Percentiles rank a stretch among this genome's conserved stretches.
These are phyloP conservation scores for Amphibolis antarctica DNA, from an alignment of 106 monocot species.

Conservation along the genomic window DNA sequence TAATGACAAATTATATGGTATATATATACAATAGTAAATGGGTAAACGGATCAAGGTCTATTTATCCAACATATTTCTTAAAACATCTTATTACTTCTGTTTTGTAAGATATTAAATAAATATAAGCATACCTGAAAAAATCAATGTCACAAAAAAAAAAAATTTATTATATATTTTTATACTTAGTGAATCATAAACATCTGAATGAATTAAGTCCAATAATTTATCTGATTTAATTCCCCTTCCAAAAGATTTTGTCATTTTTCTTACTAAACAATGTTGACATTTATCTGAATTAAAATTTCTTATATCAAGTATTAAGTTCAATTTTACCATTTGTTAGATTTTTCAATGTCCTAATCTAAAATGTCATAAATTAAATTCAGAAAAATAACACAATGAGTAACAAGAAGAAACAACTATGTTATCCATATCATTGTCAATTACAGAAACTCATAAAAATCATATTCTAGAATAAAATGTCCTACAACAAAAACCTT, in stretches of 20 bases:
- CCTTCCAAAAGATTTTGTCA: conserved; percentile 2
- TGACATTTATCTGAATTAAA: not conserved
- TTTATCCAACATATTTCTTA: too few species aligned
- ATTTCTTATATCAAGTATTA: not conserved
- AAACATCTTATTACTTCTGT: not conserved
- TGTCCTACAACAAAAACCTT: not conserved
- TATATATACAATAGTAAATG: too few species aligned
- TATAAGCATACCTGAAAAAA: not conserved
- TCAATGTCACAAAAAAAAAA: not conserved
- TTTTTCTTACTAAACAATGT: conserved; percentile 3
- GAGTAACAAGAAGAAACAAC: not conserved
- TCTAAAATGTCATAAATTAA: conserved; percentile 3
- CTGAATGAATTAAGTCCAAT: conserved; percentile 1
- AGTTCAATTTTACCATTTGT: conserved; percentile 4
- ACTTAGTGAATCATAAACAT: not conserved
- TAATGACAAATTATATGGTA: too few species aligned
- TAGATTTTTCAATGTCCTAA: not conserved
- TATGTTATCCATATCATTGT: not conserved
- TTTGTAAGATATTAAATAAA: conserved; percentile 1
- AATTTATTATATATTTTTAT: not conserved
- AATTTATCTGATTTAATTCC: conserved; percentile 1
- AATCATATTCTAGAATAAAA: conserved; percentile 1
- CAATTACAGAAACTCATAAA: not conserved
- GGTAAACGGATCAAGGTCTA: too few species aligned
- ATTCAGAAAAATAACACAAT: not conserved